Conservation (phyloP, 75 land plant genomes). For the Picea glauca region DNA sequence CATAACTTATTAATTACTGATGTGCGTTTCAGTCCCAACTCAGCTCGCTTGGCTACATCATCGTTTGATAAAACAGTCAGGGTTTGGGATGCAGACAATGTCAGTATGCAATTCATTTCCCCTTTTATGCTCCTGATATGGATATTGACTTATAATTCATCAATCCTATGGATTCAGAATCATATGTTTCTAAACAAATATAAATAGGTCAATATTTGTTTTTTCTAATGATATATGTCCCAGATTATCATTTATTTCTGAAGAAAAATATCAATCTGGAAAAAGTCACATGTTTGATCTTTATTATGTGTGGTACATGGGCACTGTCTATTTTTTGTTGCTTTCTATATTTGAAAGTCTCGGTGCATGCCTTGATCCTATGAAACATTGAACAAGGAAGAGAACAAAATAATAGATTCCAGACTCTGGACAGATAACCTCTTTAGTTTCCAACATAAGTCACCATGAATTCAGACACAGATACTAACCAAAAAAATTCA, state of each 20-base stretch:
- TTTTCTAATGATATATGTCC: background rate
- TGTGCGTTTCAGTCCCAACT: slow-evolving; percentile 87
- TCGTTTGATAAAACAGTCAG: slow-evolving; percentile 90
- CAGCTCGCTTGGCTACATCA: slow-evolving; percentile 84
- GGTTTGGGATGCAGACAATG: slow-evolving; percentile 94
- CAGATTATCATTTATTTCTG: background rate
- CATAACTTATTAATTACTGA: slow-evolving; percentile 76
- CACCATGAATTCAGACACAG: slow-evolving; percentile 35
- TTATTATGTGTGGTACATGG: too few relatives aligned
- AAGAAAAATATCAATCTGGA: too few relatives aligned
- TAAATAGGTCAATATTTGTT: background rate
- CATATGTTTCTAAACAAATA: background rate
- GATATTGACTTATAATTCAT: background rate
- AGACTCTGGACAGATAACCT: slow-evolving; percentile 62
- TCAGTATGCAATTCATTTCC: slow-evolving; percentile 25
- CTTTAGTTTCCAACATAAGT: slow-evolving; percentile 45
- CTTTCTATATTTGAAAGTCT: slow-evolving; percentile 56
- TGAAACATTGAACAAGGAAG: slow-evolving; percentile 48
- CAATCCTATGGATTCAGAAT: background rate
- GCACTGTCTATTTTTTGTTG: background rate
- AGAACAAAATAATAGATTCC: slow-evolving; percentile 55
- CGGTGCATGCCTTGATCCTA: slow-evolving; percentile 57
- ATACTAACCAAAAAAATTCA: slow-evolving; percentile 36
- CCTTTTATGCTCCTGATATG: background rate
- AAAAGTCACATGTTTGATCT: too few relatives aligned